Percentiles rank a stretch among this genome's conserved stretches.
phyloP scores from a whole-genome alignment of 2,329 filamentous ascomycete genomes.

The Simplicillium sp. region DNA sequence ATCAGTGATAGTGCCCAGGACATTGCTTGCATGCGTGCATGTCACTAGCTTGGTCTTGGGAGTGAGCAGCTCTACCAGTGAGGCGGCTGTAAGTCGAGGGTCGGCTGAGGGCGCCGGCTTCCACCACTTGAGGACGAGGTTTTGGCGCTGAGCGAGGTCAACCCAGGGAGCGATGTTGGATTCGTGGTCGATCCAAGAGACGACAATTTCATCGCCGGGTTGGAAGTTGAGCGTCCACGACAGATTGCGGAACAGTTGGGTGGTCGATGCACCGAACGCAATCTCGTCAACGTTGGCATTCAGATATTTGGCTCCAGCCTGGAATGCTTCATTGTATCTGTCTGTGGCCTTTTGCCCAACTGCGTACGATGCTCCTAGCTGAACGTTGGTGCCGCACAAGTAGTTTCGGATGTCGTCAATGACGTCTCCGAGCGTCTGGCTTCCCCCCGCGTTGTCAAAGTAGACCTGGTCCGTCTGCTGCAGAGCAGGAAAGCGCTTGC shows the following conservation, averaged over 20 bases:
- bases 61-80: constrained; percentile 50
- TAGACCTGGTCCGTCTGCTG: constrained; percentile 53
- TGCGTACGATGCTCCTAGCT: constrained; percentile 63
- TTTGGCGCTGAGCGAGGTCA: constrained; percentile 50
- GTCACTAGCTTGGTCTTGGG: constrained; percentile 59
- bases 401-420: constrained; percentile 59
- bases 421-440: constrained; percentile 57
- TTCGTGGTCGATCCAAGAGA: constrained; percentile 69
- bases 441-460: constrained; percentile 72
- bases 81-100: constrained; percentile 47
- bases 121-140: constrained; percentile 64
- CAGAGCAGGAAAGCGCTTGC: constrained; percentile 53
- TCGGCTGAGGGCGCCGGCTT: constrained; percentile 36
- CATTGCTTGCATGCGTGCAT: constrained; percentile 66
- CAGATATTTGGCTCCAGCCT: constrained; percentile 60
- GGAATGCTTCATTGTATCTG: constrained; percentile 49
- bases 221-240: constrained; percentile 42
- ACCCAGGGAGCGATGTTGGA: constrained; percentile 70
- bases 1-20: constrained; percentile 62
- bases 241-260: constrained; percentile 67
- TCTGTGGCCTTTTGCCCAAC: constrained; percentile 49
- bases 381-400: constrained; percentile 59
- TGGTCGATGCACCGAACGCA: constrained; percentile 65
- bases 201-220: constrained; percentile 54
- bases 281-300: constrained; percentile 60